Evolutionary conservation across 139 green algal species (phyloP).

Genomic region (Volvox africanus): DNA sequence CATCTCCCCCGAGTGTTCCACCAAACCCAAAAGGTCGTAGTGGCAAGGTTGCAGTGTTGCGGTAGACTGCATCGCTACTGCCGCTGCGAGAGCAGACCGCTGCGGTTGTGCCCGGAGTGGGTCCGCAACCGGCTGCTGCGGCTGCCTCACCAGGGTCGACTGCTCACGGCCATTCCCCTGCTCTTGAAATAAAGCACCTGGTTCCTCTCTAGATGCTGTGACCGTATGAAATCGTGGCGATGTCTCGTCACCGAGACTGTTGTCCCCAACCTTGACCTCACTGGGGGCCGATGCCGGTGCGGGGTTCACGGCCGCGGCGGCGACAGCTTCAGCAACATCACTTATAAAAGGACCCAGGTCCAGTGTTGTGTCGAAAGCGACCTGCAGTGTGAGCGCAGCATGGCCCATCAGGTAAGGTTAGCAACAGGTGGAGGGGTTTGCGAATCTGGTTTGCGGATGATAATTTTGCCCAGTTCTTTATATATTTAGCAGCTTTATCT

Average conservation of each 20-base stretch:
- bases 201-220: not conserved
- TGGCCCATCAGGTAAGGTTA: too few relatives aligned
- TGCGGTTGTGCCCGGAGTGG: not conserved
- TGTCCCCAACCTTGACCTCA: too few relatives aligned
- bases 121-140: too few relatives aligned
- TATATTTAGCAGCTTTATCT: too few relatives aligned
- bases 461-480: too few relatives aligned
- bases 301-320: not conserved
- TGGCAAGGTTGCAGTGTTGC: not conserved
- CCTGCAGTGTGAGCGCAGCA: conserved; percentile 13
- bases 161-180: too few relatives aligned
- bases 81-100: conserved; percentile 38
- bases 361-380: conserved; percentile 50
- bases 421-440: too few relatives aligned
- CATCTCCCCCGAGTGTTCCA: conserved; percentile 79
- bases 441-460: too few relatives aligned
- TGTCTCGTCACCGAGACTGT: too few relatives aligned
- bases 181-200: not conserved
- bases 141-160: too few relatives aligned
- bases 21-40: conserved; percentile 78
- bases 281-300: not conserved
- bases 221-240: too few relatives aligned
- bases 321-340: not conserved
- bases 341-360: conserved; percentile 33
- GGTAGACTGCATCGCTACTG: not conserved